Base-by-base conservation (phyloP, 352 stramenopile genomes). In the Globisporangium yorkense region DNA sequence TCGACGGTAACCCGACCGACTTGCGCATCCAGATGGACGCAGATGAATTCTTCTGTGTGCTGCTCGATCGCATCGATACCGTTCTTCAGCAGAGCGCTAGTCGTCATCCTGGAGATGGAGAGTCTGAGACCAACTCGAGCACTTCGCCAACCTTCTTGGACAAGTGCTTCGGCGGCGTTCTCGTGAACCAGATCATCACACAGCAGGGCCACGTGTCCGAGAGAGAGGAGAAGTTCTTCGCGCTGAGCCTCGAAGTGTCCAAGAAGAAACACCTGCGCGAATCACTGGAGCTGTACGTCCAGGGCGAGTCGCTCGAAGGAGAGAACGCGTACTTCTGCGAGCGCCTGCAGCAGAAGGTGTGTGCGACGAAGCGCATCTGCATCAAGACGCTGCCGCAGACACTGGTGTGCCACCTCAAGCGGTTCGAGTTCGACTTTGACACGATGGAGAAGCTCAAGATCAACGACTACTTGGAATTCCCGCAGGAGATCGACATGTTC, bases 361-460 rank as follows among this genome's bases (percentile, higher is more conserved):
- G 72, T 9, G 82, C 86, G 6, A 92, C 76, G 8, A 96, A 94
- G 59, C 82, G 87, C 6, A 80, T 92, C 24, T 93, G 80, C 50
- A 79, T 96, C 52, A 91, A 94, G 54, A 82, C 55, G 24, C 64
- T 92, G 2, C 87, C 87, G 0, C 62, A 73, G n/a, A 90, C 77
- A 21, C 73, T 96, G 27, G 80, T 96, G 27, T 85, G 87, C 46
- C 81, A 94, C 46, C 62, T 96, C 16, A 95, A 95, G 62, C 79
- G 88, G 16, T 96, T 96, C 49, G 87, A 94, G 43, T 96, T 97
- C 41, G 88, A 97, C 61, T 92, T 94, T 49, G 77, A 94, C 56
- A 83, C 82, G 16, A 91, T 96, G 82, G 79, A 92, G 55, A 94
- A 93, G 56, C 46, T 88, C 33, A 96, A 96, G 51, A 79, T 96